These are phyloP conservation scores for Geotrichum restrictum DNA, from an alignment of 1,139 yeast species.

Conservation along the genomic window DNA sequence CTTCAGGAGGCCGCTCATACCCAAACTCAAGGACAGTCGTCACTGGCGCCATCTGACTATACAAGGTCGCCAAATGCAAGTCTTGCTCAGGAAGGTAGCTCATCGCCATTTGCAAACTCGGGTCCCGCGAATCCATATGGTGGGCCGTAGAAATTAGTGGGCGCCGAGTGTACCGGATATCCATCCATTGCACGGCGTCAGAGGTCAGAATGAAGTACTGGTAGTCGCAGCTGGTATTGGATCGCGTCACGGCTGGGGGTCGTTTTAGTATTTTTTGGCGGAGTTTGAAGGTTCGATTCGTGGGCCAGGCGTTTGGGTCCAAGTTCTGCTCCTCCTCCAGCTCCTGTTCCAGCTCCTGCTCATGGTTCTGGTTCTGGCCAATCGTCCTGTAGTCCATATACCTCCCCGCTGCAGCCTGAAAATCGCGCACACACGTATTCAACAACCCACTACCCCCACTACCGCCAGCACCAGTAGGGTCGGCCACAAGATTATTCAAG, in stretches of 20 bases:
- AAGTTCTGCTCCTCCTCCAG: too few species aligned
- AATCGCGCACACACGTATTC: constrained; percentile 12
- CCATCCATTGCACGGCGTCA: constrained; percentile 31
- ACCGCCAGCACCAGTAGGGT: too few species aligned
- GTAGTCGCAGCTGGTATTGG: constrained; percentile 20
- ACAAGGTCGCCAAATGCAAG: constrained; percentile 16
- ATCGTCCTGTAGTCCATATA: neutral
- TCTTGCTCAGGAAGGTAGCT: constrained; percentile 24
- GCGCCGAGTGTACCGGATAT: constrained; percentile 28
- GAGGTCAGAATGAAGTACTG: constrained; percentile 31
- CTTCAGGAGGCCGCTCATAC: constrained; percentile 4
- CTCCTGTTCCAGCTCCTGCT: too few species aligned
- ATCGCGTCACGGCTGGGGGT: too few species aligned
- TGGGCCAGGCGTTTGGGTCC: too few species aligned
- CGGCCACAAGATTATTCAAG: constrained; percentile 11
- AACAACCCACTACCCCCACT: too few species aligned
- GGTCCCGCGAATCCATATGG: constrained; percentile 52
- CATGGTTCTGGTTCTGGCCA: too few species aligned
- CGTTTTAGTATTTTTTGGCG: too few species aligned
- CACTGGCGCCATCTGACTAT: constrained; percentile 10
- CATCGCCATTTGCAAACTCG: constrained; percentile 48
- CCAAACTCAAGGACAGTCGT: constrained; percentile 18
- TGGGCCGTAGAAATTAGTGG: constrained; percentile 70
- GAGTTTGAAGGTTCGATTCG: too few species aligned
- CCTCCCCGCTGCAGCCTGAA: constrained; percentile 19